Conservation (phyloP, 192 early-diverging fungal species). For the Oehlia diaphana region DNA sequence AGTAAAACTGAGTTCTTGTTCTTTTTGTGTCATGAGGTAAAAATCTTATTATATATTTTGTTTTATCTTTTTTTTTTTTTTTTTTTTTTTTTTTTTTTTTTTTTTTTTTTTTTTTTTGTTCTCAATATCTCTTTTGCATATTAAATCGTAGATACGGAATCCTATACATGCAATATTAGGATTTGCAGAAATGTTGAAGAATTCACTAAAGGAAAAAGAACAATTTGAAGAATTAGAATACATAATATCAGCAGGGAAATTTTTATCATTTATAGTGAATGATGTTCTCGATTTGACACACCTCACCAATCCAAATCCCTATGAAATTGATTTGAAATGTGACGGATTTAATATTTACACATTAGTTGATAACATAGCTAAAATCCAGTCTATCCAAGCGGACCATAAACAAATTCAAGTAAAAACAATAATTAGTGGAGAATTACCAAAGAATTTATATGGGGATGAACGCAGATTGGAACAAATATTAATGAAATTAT, state of each 20-base stretch:
- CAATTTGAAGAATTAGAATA: constrained; percentile 13
- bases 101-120: neutral
- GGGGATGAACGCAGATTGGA: constrained; percentile 6
- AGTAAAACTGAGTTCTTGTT: constrained; percentile 10
- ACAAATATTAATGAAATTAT: constrained; percentile 15
- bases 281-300: constrained; percentile 20
- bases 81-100: too few species aligned
- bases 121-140: neutral
- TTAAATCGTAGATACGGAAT: constrained; percentile 8
- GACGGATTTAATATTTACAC: constrained; percentile 2
- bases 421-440: constrained; percentile 4
- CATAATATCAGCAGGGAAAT: constrained; percentile 20
- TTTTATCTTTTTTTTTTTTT: too few species aligned
- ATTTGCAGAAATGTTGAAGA: constrained; percentile 8
- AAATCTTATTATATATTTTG: neutral
- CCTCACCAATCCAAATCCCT: constrained; percentile 5
- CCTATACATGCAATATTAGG: constrained; percentile 16
- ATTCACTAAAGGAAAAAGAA: neutral
- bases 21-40: constrained; percentile 17
- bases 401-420: neutral
- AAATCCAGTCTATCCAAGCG: neutral
- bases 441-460: neutral
- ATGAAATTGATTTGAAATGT: constrained; percentile 18
- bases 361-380: neutral
- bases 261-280: constrained; percentile 7